Evolutionary conservation across 2,329 filamentous ascomycete genomes (phyloP).

Genomic region (Camptophora hylomeconis): DNA sequence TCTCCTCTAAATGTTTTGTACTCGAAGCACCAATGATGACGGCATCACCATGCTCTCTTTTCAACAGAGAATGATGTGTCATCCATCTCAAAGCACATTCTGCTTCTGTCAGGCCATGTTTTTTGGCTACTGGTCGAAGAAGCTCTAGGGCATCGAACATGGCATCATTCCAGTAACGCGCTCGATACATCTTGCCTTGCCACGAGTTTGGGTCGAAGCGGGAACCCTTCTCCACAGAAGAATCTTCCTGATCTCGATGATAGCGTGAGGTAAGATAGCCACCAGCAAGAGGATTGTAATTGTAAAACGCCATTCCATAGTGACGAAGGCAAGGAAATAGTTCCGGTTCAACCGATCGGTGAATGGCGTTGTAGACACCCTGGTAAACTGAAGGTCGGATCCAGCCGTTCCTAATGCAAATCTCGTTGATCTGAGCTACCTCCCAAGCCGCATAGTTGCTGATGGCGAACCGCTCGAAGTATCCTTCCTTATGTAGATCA

Average conservation of each 20-base stretch:
- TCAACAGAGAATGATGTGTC: conserved; percentile 28
- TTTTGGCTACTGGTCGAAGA: conserved; percentile 23
- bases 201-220: conserved; percentile 28
- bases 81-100: conserved; percentile 36
- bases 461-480: conserved; percentile 32
- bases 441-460: conserved; percentile 36
- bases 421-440: conserved; percentile 34
- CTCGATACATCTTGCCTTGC: conserved; percentile 26
- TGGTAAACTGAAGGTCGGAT: conserved; percentile 34
- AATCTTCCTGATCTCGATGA: conserved; percentile 9
- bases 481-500: conserved; percentile 30
- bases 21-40: conserved; percentile 46
- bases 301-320: conserved; percentile 31
- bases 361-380: conserved; percentile 30
- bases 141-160: conserved; percentile 32
- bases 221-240: conserved; percentile 21
- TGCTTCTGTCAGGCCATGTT: conserved; percentile 28
- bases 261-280: conserved; percentile 33
- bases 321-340: conserved; percentile 30
- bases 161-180: conserved; percentile 28
- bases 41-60: conserved; percentile 29
- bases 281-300: conserved; percentile 32
- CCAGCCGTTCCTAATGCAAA: conserved; percentile 30
- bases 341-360: conserved; percentile 27
- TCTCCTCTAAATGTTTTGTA: conserved; percentile 40